Conservation (phyloP, 768 basidiomycete species). For the Suillus clintonianus region DNA sequence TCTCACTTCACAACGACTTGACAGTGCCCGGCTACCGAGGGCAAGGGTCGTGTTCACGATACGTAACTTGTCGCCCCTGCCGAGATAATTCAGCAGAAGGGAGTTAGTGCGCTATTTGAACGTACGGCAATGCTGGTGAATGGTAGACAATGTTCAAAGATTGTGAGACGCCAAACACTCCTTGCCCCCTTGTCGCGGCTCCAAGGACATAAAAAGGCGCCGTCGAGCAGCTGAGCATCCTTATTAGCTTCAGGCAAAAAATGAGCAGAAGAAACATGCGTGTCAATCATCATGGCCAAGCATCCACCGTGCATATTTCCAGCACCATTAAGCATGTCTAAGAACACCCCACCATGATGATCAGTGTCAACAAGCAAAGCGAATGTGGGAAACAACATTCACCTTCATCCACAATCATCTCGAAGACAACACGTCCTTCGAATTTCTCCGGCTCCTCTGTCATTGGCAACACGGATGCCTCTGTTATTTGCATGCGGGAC, state of each 20-base stretch:
- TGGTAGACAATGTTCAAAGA: conserved; percentile 49
- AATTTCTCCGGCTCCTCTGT: conserved; percentile 36
- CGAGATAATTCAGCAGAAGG: not conserved
- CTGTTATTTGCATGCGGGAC: conserved; percentile 30
- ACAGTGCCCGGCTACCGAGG: conserved; percentile 46
- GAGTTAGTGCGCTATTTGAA: not conserved
- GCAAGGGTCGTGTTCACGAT: conserved; percentile 55
- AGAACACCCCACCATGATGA: not conserved
- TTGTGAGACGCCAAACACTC: conserved; percentile 43
- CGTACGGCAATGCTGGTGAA: conserved; percentile 40
- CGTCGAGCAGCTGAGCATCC: conserved; percentile 40
- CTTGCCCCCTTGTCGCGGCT: conserved; percentile 29
- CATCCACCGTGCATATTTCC: conserved; percentile 46
- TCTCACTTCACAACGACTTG: conserved; percentile 51
- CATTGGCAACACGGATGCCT: conserved; percentile 42
- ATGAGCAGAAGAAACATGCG: conserved; percentile 33
- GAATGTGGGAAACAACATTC: conserved; percentile 4
- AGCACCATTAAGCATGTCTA: conserved; percentile 46
- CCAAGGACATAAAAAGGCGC: conserved; percentile 39
- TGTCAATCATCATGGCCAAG: conserved; percentile 45
- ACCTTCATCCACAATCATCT: conserved; percentile 50
- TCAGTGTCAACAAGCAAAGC: not conserved
- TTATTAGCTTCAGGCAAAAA: not conserved
- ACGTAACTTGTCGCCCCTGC: conserved; percentile 50
- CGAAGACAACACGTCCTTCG: conserved; percentile 41